A percentile compares a stretch with the other conserved stretches of the same genome.
phyloP scores from a whole-genome alignment of 225 moss, liverwort and hornwort species.

The Sphagnum tenellum region DNA sequence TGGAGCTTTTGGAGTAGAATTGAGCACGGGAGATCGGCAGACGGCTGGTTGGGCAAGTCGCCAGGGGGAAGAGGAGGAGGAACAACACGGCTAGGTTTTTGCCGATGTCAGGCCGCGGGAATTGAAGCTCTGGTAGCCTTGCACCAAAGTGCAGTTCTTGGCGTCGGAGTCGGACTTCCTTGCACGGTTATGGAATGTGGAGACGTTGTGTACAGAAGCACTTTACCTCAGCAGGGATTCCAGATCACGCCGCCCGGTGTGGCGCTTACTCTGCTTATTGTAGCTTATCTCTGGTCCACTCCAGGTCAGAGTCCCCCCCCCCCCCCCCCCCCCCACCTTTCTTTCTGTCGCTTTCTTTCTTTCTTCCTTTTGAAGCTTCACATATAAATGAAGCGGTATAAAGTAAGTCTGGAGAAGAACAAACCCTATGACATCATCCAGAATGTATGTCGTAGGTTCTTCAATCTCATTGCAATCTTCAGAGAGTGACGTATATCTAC shows the following conservation, averaged over 20 bases:
- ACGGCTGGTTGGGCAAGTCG: no score
- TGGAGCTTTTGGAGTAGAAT: no score
- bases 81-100: conserved; percentile 5
- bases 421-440: no score
- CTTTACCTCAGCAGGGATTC: conserved; percentile 83
- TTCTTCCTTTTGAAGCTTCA: no score
- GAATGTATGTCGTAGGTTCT: no score
- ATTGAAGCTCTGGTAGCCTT: conserved; percentile 57
- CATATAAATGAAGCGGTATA: no score
- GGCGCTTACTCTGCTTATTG: conserved; percentile 56
- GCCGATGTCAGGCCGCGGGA: conserved; percentile 40
- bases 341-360: no score
- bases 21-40: no score
- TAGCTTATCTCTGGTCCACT: conserved; percentile 81
- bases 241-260: conserved; percentile 76
- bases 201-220: conserved; percentile 94
- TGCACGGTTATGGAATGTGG: conserved; percentile 99
- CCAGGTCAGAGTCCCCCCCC: conserved; percentile 30
- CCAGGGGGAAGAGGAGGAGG: conserved; percentile 5
- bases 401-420: no score
- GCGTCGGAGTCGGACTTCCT: conserved; percentile 95
- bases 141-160: conserved; percentile 61
- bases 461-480: no score
- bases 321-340: no score
- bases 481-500: no score